Evolutionary conservation across 768 basidiomycete genomes (phyloP), one percentile per base, ranked within the genome.

Genomic region (Boletus subparvulus): DNA sequence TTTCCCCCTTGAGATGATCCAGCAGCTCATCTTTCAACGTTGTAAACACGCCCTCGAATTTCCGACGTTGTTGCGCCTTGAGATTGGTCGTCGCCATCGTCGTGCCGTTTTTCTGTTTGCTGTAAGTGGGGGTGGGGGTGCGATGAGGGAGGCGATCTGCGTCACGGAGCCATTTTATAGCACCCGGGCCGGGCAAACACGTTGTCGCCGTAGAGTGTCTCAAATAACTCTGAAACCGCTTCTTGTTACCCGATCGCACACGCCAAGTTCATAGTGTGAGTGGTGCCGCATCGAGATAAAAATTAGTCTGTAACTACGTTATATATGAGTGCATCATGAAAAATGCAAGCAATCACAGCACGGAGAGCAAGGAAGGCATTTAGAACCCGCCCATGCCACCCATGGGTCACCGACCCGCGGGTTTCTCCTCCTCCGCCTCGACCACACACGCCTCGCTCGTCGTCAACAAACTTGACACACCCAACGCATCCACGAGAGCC

Each of bases 401-500:
- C 80, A 84, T 86, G n/a, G 80, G 82, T 68, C 72, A 71, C 32
- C n/a, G n/a, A n/a, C 70, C 77, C 5, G 80, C 75, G 53, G 85
- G 77, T 48, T 88, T 80, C 61, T 90, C 84, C 69, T 97, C 94
- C 61, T 90, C 88, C 14, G 87, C 91, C 48, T 98, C 94, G 24
- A 98, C 94, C 40, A 98, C 83, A 70, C 91, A 90, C 41, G 85
- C 88, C 78, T 98, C 95, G 64, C 88, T 91, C 50, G 95, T 98
- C 47, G 94, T 94, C 74, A 98, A 77, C 72, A 98, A 76, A 60
- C 86, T 90, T 4, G 95, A 93, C n/a, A 98, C 95, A 68, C 96
- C 94, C 24, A 83, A 79, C 0, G 96, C 95, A 69, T 98, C 95
- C 2, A 95, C 85, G 30, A 98, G 79, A 2, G 94, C 94, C 3